These are phyloP conservation scores for Uncinocarpus reesii DNA, from an alignment of 2,329 filamentous ascomycete species.

Conservation along the genomic window DNA sequence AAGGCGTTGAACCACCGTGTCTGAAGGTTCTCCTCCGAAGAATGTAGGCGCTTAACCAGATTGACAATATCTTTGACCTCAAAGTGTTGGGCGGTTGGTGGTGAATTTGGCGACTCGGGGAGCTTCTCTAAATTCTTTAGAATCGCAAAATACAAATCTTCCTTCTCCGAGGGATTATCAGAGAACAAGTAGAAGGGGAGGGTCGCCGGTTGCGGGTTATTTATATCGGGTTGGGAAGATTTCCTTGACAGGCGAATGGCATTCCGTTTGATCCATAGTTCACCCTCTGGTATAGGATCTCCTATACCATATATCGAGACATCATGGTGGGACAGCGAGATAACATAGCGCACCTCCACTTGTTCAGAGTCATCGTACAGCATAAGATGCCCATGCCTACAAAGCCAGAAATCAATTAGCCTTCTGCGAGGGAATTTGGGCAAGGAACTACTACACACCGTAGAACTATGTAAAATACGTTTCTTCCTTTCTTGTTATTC, in stretches of 20 bases:
- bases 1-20: slow-evolving; percentile 91
- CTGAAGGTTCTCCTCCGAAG: slow-evolving; percentile 80
- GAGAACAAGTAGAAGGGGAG: slow-evolving; percentile 92
- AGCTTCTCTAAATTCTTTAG: slow-evolving; percentile 71
- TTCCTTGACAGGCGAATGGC: slow-evolving; percentile 71
- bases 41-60: slow-evolving; percentile 80
- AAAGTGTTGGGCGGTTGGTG: slow-evolving; percentile 63
- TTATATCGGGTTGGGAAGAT: slow-evolving; percentile 42
- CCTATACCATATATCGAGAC: slow-evolving; percentile 77
- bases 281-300: slow-evolving; percentile 71
- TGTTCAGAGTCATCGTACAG: slow-evolving; percentile 94
- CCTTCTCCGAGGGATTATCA: slow-evolving; percentile 90
- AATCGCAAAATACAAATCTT: slow-evolving; percentile 94
- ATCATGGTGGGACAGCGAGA: slow-evolving; percentile 77
- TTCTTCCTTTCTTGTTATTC: slow-evolving; percentile 54
- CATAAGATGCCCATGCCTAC: slow-evolving; percentile 87
- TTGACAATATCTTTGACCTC: slow-evolving; percentile 79
- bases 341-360: slow-evolving; percentile 89
- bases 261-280: slow-evolving; percentile 91
- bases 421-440: slow-evolving; percentile 1
- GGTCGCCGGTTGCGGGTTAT: slow-evolving; percentile 41
- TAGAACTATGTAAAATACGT: slow-evolving; percentile 86
- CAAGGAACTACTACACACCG: slow-evolving; percentile 46
- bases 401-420: slow-evolving; percentile 1
- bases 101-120: slow-evolving; percentile 45